These are phyloP conservation scores for Orobanche coerulescens DNA, from an alignment of 257 asterid species.

Conservation along the genomic window DNA sequence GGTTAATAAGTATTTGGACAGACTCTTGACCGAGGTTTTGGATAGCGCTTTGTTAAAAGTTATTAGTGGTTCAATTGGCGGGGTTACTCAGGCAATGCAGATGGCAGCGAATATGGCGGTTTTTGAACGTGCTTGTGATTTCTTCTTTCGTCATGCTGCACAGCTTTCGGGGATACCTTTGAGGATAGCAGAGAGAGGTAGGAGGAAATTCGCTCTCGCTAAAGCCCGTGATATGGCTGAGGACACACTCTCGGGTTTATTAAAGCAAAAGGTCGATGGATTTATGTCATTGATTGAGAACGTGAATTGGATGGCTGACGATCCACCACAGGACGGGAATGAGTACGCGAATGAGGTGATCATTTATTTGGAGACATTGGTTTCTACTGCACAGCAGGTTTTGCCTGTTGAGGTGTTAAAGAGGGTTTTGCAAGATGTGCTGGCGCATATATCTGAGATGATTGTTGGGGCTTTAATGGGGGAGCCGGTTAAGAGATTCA, in stretches of 20 bases:
- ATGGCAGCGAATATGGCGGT: slow-evolving; percentile 98
- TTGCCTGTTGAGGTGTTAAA: slow-evolving; percentile 77
- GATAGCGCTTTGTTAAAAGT: slow-evolving; percentile 78
- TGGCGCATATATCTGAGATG: slow-evolving; percentile 83
- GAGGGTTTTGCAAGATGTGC: slow-evolving; percentile 80
- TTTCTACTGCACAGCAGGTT: slow-evolving; percentile 88
- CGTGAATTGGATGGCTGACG: slow-evolving; percentile 91
- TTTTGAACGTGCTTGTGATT: slow-evolving; percentile 95
- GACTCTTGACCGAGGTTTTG: slow-evolving; percentile 78
- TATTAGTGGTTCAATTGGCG: slow-evolving; percentile 51
- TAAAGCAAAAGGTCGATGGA: slow-evolving; percentile 93
- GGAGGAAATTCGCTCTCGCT: slow-evolving; percentile 67
- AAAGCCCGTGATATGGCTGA: slow-evolving; percentile 91
- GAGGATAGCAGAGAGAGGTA: slow-evolving; percentile 84
- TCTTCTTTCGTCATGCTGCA: slow-evolving; percentile 93
- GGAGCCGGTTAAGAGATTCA: slow-evolving; percentile 79
- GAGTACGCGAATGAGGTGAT: slow-evolving; percentile 87
- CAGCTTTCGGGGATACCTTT: slow-evolving; percentile 91
- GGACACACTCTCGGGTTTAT: slow-evolving; percentile 69
- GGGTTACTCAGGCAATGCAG: slow-evolving; percentile 94
- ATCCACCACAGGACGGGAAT: slow-evolving; percentile 67
- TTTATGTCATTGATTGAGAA: slow-evolving; percentile 76
- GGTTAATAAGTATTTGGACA: slow-evolving; percentile 85
- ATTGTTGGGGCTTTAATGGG: slow-evolving; percentile 67
- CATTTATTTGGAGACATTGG: slow-evolving; percentile 77